Evolutionary conservation across 2,329 filamentous ascomycete species (phyloP), one percentile per base, ranked within the genome.

Genomic region (Metarhizium anisopliae): DNA sequence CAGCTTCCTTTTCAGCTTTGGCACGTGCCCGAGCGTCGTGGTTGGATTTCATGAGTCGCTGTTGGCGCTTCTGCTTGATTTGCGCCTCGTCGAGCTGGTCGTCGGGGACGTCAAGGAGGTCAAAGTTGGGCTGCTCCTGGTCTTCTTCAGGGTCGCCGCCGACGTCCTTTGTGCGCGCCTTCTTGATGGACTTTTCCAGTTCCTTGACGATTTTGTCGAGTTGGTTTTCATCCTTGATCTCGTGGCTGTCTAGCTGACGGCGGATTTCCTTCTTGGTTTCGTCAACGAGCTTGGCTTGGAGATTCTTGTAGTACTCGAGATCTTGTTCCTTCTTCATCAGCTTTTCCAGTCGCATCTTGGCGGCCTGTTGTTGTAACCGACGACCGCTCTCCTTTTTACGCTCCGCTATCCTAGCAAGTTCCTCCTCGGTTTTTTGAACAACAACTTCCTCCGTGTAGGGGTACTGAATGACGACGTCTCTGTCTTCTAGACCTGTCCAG

Each of bases 251-350:
- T 1, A 99, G 79, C 18, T 96, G 77, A 0, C 90, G 85, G 65
- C 89, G 88, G 2, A 84, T 86, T 67, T 97, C 94, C 70, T 97
- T 97, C 74, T 97, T 99, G 49, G 86, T 92, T 62, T 89, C 83
- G 29, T 86, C 84, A 2, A 78, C 80, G 10, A 96, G 77, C 60
- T 83, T 84, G 38, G 76, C 70, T 66, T 95, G 90, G 4, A 99
- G 74, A 57, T 90, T 83, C 67, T 90, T 91, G 77, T 92, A 96
- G 71, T 96, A 96, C 63, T 95, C 92, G 1, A 97, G 75, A 68
- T 97, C 92, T 67, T 95, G 85, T 72, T 99, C 94, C 71, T 99
- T 99, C 66, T 89, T 89, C 68, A 97, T 90, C 50, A 99, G 77
- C 65, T 95, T 95, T 61, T 99, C 94, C 0, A 99, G 76, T 7